Evolutionary conservation across 768 basidiomycete genomes (phyloP).

Genomic region (Russula lepida): DNA sequence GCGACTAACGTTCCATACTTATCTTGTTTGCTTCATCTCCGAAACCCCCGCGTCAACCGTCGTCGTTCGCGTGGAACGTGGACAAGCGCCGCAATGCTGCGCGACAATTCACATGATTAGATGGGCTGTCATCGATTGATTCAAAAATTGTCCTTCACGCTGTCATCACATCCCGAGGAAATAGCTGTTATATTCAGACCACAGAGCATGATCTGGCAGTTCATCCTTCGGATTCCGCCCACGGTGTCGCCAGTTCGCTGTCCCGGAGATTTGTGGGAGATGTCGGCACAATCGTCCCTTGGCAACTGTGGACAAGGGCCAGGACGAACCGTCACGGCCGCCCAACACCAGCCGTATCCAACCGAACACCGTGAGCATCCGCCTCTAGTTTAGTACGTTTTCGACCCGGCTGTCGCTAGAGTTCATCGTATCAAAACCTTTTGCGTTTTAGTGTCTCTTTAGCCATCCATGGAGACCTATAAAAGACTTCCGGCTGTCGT

Average conservation of each 20-base stretch:
- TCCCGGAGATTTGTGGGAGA: not conserved
- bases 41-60: too few relatives aligned
- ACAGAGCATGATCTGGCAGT: not conserved
- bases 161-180: not conserved
- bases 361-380: not conserved
- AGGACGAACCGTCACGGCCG: not conserved
- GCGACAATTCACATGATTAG: too few relatives aligned
- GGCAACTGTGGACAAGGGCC: not conserved
- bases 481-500: not conserved
- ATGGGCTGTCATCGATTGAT: not conserved
- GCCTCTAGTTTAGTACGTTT: not conserved
- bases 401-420: not conserved
- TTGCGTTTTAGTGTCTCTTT: not conserved
- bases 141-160: not conserved
- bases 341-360: not conserved
- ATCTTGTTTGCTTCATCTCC: too few relatives aligned
- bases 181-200: not conserved
- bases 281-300: not conserved
- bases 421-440: not conserved
- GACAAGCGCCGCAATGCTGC: too few relatives aligned
- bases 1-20: too few relatives aligned
- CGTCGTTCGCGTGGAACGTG: too few relatives aligned
- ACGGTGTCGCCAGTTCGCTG: not conserved
- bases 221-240: not conserved
- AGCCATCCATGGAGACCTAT: not conserved